Conservation (phyloP, 805 yeast genomes). For the Blastobotrys mokoenaii region DNA sequence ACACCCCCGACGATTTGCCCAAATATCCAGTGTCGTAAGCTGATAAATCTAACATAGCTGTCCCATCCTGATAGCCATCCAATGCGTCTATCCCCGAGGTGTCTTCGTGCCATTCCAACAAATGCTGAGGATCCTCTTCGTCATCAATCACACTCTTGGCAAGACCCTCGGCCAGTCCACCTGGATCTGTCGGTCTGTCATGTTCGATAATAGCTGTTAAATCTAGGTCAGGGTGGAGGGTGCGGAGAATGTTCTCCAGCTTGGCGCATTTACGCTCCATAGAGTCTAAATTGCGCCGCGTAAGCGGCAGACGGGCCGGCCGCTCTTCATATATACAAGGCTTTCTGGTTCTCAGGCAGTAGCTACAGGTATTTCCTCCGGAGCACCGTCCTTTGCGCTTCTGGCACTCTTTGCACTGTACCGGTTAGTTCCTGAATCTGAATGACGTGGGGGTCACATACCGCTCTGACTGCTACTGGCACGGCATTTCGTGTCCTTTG, state of each 20-base stretch:
- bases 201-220: constrained; percentile 23
- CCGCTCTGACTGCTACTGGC: not conserved
- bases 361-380: constrained; percentile 7
- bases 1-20: constrained; percentile 16
- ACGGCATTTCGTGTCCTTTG: not conserved
- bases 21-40: constrained; percentile 29
- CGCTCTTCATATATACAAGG: constrained; percentile 11
- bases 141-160: constrained; percentile 25
- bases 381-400: constrained; percentile 7
- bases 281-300: constrained; percentile 39
- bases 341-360: constrained; percentile 7
- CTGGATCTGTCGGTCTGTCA: no score
- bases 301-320: constrained; percentile 9
- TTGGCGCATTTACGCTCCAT: constrained; percentile 32
- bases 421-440: not conserved
- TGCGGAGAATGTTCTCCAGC: constrained; percentile 35
- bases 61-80: constrained; percentile 35
- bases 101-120: constrained; percentile 28
- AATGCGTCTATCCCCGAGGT: constrained; percentile 47
- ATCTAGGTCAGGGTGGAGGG: constrained; percentile 36
- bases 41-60: constrained; percentile 50
- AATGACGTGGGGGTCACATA: not conserved
- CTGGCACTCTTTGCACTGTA: constrained; percentile 4
- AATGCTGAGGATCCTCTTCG: constrained; percentile 26
- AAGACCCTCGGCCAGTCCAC: not conserved